Conservation (phyloP, 495 filamentous ascomycete genomes). For the Chaetomidium leptoderma region DNA sequence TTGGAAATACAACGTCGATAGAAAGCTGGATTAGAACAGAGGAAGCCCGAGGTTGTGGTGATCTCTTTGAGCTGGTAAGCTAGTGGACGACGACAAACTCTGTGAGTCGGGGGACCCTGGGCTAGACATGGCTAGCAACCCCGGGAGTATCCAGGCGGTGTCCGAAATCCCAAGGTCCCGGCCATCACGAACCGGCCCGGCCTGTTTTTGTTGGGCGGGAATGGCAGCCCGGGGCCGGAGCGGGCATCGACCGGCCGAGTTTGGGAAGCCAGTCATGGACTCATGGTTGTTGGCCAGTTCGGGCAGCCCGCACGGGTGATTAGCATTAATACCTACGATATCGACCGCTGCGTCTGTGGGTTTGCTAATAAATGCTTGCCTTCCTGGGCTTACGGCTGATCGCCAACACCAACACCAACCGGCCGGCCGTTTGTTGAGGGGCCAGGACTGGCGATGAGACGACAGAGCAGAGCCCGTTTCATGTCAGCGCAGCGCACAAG, state of each 20-base stretch:
- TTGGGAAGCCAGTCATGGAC: neutral
- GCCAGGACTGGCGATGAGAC: neutral
- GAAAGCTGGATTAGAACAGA: neutral
- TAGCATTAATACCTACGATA: neutral
- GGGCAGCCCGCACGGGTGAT: neutral
- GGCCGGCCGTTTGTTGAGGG: neutral
- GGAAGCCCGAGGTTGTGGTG: neutral
- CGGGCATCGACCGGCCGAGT: neutral
- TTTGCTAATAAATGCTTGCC: neutral
- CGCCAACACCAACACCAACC: too few species aligned
- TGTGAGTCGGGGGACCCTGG: neutral
- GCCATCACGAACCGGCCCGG: slow-evolving; percentile 1
- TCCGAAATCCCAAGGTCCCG: neutral
- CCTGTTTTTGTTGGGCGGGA: neutral
- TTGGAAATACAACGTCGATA: neutral
- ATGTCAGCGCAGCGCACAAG: neutral
- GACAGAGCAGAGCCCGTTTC: neutral
- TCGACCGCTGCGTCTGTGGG: neutral
- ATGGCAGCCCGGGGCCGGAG: neutral
- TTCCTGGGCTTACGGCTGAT: neutral
- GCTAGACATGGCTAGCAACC: neutral
- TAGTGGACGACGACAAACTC: neutral
- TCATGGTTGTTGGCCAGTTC: neutral
- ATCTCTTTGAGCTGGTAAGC: neutral
- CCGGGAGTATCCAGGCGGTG: neutral